phyloP scores from a whole-genome alignment of 441 rosid species.

The Aquilaria agallochum region DNA sequence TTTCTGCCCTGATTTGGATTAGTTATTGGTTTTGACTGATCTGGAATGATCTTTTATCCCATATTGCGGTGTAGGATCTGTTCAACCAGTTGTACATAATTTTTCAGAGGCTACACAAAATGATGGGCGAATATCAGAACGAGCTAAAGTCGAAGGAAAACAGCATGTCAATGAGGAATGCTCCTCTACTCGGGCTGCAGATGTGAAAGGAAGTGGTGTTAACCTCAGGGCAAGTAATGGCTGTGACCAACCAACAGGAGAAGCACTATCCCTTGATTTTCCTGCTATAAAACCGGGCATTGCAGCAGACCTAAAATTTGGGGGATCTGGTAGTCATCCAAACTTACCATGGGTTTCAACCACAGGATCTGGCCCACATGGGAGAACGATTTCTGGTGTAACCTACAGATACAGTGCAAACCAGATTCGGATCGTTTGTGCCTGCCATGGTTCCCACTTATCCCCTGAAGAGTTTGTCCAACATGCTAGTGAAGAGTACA shows the following conservation, averaged over 20 bases:
- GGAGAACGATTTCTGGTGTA: constrained; percentile 90
- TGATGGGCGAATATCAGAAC: constrained; percentile 40
- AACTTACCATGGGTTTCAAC: constrained; percentile 97
- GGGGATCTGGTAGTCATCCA: constrained; percentile 84
- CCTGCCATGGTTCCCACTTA: constrained; percentile 92
- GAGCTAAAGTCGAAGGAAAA: constrained; percentile 55
- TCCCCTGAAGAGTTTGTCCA: constrained; percentile 85
- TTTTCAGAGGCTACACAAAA: constrained; percentile 32
- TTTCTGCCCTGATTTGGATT: too few species aligned
- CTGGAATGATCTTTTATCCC: neutral
- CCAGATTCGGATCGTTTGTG: constrained; percentile 88
- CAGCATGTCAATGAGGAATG: constrained; percentile 71
- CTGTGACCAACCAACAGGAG: constrained; percentile 34
- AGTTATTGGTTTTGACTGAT: too few species aligned
- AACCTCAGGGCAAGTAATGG: constrained; percentile 36
- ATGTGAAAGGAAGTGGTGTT: constrained; percentile 35
- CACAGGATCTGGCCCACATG: constrained; percentile 79
- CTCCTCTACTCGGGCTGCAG: constrained; percentile 54
- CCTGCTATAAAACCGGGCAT: constrained; percentile 88
- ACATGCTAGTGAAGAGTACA: constrained; percentile 75
- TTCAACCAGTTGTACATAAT: constrained; percentile 32
- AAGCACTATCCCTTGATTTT: constrained; percentile 45
- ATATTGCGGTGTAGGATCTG: constrained; percentile 28
- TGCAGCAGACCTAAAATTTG: constrained; percentile 76
- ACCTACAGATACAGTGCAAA: constrained; percentile 65